Evolutionary conservation across 352 stramenopile species (phyloP).

Genomic region (Pythium sp.): DNA sequence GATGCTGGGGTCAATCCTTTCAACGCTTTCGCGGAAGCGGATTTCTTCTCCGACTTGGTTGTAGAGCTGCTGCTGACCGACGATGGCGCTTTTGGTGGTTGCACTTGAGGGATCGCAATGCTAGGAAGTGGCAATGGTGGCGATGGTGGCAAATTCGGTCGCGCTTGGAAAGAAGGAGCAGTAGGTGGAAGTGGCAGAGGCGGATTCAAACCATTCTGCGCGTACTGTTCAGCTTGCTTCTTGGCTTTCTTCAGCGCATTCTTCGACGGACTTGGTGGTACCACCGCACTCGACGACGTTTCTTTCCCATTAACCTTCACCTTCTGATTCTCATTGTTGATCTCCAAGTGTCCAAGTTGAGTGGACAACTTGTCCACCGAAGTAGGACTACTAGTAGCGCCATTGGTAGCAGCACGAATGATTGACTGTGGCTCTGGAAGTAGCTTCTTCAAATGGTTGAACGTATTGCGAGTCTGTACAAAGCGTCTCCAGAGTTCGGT

Average conservation of each 20-base stretch:
- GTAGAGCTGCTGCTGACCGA: not conserved
- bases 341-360: constrained; percentile 10
- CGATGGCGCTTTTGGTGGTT: not conserved
- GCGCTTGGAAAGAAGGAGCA: not conserved
- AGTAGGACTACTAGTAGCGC: not conserved
- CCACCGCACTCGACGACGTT: not conserved
- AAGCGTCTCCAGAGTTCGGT: constrained; percentile 5
- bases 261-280: not conserved
- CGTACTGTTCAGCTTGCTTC: not conserved
- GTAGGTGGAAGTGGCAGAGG: not conserved
- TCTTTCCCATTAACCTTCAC: not conserved
- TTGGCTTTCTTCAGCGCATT: not conserved
- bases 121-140: constrained; percentile 1
- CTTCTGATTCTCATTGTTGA: constrained; percentile 1
- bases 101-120: constrained; percentile 3
- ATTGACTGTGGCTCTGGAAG: not conserved
- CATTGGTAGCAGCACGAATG: not conserved
- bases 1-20: constrained; percentile 40
- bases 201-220: not conserved
- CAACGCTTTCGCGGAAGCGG: constrained; percentile 15
- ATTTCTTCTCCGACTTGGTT: constrained; percentile 14
- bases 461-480: not conserved
- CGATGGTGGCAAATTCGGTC: not conserved
- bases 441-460: constrained; percentile 6
- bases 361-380: constrained; percentile 1